Percentiles rank a stretch among this genome's conserved stretches.
Evolutionary conservation across 148 eudicot species (phyloP).

Genomic region (Arbutus unedo): DNA sequence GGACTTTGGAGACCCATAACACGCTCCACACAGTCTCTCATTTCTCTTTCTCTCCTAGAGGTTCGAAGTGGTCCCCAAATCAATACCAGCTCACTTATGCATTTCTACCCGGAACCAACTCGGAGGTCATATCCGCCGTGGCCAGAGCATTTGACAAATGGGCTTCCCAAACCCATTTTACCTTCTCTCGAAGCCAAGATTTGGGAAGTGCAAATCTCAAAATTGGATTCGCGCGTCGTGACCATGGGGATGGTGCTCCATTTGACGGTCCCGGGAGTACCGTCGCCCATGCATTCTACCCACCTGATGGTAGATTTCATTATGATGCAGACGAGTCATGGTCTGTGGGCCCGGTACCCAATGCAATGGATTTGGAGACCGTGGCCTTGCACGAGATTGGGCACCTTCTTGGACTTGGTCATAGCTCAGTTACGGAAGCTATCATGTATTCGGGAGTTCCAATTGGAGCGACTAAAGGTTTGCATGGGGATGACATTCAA

Average conservation of each 20-base stretch:
- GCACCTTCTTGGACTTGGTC: not conserved
- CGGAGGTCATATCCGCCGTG: not conserved
- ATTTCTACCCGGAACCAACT: not conserved
- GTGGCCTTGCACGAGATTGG: constrained; percentile 21
- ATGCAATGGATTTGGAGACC: constrained; percentile 9
- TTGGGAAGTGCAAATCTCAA: not conserved
- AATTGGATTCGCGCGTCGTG: not conserved
- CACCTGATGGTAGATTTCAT: constrained; percentile 26
- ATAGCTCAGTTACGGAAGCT: not conserved
- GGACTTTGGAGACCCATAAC: constrained; percentile 8
- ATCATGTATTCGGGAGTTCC: not conserved
- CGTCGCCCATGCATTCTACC: constrained; percentile 22
- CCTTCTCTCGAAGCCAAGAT: not conserved
- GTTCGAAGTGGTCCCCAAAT: constrained; percentile 7
- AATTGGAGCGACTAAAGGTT: not conserved
- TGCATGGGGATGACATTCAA: not conserved
- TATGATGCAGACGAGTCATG: constrained; percentile 17
- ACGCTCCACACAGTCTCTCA: constrained; percentile 11
- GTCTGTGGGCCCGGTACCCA: not conserved
- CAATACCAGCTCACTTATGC: not conserved
- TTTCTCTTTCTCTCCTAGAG: constrained; percentile 12
- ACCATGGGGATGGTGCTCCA: constrained; percentile 18
- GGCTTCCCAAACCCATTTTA: not conserved
- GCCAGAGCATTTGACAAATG: not conserved
- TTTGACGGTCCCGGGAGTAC: constrained; percentile 16